Evolutionary conservation across 2,329 filamentous ascomycete genomes (phyloP).

Genomic region (Calonectria pauciramosa): DNA sequence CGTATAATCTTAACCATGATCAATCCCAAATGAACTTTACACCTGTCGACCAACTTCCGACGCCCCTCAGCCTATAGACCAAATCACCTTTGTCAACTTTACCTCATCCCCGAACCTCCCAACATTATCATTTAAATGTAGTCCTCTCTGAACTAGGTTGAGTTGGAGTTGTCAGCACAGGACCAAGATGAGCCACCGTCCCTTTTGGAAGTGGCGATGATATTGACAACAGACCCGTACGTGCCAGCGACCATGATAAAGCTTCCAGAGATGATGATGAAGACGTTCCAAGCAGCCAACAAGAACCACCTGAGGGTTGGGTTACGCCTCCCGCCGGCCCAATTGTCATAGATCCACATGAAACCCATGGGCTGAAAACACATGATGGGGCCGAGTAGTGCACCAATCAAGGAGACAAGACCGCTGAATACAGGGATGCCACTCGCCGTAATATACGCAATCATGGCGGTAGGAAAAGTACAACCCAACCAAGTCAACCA

Average conservation of each 20-base stretch:
- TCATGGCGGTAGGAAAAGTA: background rate
- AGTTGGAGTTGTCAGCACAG: background rate
- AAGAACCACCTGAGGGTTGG: background rate
- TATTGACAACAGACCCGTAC: background rate
- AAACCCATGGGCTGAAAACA: background rate
- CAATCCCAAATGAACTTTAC: too few relatives aligned
- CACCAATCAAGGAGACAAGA: background rate
- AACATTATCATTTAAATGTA: too few relatives aligned
- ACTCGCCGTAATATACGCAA: background rate
- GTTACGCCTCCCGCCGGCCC: background rate
- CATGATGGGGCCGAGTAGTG: background rate
- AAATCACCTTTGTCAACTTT: too few relatives aligned
- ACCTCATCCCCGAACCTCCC: too few relatives aligned
- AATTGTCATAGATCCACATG: background rate
- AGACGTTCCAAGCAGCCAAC: background rate
- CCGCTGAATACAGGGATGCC: background rate
- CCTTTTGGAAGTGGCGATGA: background rate
- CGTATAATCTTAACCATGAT: too few relatives aligned
- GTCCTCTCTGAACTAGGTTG: background rate
- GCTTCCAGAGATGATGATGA: background rate
- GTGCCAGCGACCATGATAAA: background rate
- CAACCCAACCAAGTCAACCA: background rate
- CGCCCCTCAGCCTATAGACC: too few relatives aligned
- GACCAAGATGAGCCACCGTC: background rate
- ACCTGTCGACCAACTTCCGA: too few relatives aligned